Conservation (phyloP, 2,329 filamentous ascomycete species). For the Ophiostoma himal-ulmi region DNA sequence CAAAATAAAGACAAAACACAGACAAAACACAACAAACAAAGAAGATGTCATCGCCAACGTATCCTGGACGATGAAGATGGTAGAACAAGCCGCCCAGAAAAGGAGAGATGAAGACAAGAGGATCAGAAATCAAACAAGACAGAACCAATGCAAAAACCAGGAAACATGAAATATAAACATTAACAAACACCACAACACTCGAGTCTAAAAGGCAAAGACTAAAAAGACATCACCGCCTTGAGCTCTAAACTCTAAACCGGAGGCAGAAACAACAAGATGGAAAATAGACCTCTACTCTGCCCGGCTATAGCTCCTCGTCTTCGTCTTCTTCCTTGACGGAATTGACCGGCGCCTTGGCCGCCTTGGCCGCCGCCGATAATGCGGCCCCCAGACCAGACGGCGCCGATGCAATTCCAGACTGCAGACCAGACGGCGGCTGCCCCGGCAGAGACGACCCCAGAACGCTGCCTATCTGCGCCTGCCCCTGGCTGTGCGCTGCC, state of each 20-base stretch:
- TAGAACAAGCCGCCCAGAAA: background rate
- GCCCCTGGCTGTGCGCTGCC: constrained; percentile 30
- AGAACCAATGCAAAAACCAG: background rate
- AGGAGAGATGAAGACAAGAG: background rate
- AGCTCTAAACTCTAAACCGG: background rate
- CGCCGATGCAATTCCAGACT: background rate
- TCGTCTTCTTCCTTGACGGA: constrained; percentile 18
- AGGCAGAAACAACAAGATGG: background rate
- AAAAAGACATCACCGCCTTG: background rate
- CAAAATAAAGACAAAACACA: constrained; percentile 7
- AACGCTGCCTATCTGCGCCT: constrained; percentile 1
- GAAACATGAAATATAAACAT: background rate
- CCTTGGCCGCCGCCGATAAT: background rate
- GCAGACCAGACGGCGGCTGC: background rate
- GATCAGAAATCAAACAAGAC: background rate
- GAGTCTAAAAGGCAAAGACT: background rate
- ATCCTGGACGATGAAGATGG: background rate
- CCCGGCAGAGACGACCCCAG: background rate
- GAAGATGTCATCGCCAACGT: background rate
- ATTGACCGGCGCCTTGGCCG: background rate
- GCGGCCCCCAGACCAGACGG: constrained; percentile 6
- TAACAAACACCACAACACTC: background rate
- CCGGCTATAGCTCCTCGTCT: constrained; percentile 23
- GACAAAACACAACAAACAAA: background rate
- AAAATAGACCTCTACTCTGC: background rate